Base-by-base conservation (phyloP, 768 basidiomycete species). In the Russula ochroleuca region DNA sequence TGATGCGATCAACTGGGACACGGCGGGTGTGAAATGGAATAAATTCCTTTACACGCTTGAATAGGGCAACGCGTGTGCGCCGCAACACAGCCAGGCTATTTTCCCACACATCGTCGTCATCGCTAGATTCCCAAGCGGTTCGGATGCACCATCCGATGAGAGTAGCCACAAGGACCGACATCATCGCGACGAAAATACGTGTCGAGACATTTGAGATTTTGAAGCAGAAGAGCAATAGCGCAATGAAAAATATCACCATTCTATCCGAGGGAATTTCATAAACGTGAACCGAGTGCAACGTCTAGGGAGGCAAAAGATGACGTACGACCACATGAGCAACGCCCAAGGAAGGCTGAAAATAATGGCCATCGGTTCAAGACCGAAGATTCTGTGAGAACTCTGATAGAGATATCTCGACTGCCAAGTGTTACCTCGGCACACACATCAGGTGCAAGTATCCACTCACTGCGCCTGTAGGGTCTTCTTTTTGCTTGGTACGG, bases 301-400 rank as follows among this genome's bases (percentile, higher is more conserved):
- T 23, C 43, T n/a, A 19, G 1, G 19, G 3, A 14, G 15, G 23
- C 5, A 49, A 41, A 8, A 40, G 15, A 48, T 6, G 37, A 78
- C 83, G 71, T 69, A 84, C 84, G 78, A 79, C 84, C 84, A 86
- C 75, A 86, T 79, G 37, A 86, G 74, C 28, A 85, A 72, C 1
- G 81, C 80, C 62, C 82, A 82, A 0, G 85, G 85, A 11, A 86
- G 69, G 59, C 81, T 80, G 64, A 83, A 83, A 57, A 83, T 68
- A 31, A 85, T 74, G 14, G 83, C 81, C 9, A 84, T 74, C 1
- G 71, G 79, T 69, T 85, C 82, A 3, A 83, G 71, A 1, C 84
- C 83, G 19, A 77, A 74, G 1, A 57, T 68, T 9, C 67, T 37
- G 11, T 77, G 70, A n/a, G 67, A 69, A 45, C 71, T 67, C 6